A percentile compares a stretch with the other conserved stretches of the same genome.
phyloP scores from a whole-genome alignment of 192 early-diverging fungal species.

The Phlyctochytrium planicorne region DNA sequence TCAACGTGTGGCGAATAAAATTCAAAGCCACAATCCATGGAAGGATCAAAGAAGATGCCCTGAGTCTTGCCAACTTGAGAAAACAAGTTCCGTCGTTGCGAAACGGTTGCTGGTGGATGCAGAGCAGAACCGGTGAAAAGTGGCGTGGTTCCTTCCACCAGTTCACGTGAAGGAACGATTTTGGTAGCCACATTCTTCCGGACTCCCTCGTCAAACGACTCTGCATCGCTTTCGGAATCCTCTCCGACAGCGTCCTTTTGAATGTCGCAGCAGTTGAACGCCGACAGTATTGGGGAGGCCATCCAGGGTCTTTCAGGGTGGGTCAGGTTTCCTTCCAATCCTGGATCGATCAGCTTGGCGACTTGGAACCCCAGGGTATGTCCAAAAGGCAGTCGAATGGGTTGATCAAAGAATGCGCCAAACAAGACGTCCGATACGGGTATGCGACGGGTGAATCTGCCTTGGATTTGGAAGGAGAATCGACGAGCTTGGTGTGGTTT shows the following conservation, averaged over 20 bases:
- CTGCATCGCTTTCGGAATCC: too few species aligned
- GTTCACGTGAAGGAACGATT: not conserved
- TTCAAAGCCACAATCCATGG: not conserved
- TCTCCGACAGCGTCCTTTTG: too few species aligned
- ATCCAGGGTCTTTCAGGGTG: too few species aligned
- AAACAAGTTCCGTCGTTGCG: too few species aligned
- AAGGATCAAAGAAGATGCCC: not conserved
- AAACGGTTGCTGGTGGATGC: too few species aligned
- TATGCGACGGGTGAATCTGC: not conserved
- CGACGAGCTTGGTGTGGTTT: not conserved
- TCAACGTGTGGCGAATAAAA: not conserved
- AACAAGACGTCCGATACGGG: not conserved
- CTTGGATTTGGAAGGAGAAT: not conserved
- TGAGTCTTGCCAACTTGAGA: too few species aligned
- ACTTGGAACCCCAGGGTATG: not conserved
- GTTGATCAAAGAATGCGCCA: not conserved
- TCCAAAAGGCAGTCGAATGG: not conserved
- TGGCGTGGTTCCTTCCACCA: not conserved
- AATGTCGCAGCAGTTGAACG: too few species aligned
- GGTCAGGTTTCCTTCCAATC: not conserved
- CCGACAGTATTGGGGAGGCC: too few species aligned
- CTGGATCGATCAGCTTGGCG: not conserved
- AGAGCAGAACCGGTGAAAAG: too few species aligned
- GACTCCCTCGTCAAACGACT: too few species aligned
- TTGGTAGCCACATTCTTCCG: too few species aligned